A percentile compares a stretch with the other conserved stretches of the same genome.
Evolutionary conservation across 257 asterid genomes (phyloP).

Genomic region (Galeopsis tetrahit): DNA sequence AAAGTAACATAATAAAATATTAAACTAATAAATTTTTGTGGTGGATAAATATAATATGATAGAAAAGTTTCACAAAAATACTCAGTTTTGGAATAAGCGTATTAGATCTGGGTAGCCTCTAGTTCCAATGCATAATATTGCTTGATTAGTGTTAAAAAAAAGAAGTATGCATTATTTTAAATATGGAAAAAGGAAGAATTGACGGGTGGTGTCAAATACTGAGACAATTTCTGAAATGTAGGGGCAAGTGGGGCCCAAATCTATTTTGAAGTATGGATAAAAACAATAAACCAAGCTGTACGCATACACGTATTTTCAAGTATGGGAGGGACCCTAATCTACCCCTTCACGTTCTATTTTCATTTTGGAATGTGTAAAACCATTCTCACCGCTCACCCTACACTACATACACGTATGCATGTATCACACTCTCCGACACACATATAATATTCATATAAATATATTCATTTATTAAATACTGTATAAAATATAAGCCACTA

Average conservation of each 20-base stretch:
- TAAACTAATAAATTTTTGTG: too few relatives aligned
- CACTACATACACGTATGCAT: conserved; percentile 10
- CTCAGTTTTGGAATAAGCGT: not conserved
- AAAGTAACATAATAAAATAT: too few relatives aligned
- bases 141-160: not conserved
- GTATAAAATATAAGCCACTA: too few relatives aligned
- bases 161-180: not conserved
- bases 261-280: conserved; percentile 55
- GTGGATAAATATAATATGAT: not conserved
- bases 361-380: conserved; percentile 38
- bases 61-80: not conserved
- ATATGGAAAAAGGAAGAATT: not conserved
- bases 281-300: conserved; percentile 66
- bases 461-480: too few relatives aligned
- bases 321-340: conserved; percentile 36
- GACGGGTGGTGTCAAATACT: conserved; percentile 42
- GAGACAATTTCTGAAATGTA: conserved; percentile 48
- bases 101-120: not conserved
- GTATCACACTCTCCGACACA: too few relatives aligned
- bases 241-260: conserved; percentile 51
- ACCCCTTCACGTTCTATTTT: conserved; percentile 63
- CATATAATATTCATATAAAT: too few relatives aligned
- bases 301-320: conserved; percentile 13
- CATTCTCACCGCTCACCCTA: conserved; percentile 36
- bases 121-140: not conserved